Percentiles rank a stretch among this genome's conserved stretches.
These are phyloP conservation scores for Deinandra increscens DNA, from an alignment of 129 eudicot species.

Conservation along the genomic window DNA sequence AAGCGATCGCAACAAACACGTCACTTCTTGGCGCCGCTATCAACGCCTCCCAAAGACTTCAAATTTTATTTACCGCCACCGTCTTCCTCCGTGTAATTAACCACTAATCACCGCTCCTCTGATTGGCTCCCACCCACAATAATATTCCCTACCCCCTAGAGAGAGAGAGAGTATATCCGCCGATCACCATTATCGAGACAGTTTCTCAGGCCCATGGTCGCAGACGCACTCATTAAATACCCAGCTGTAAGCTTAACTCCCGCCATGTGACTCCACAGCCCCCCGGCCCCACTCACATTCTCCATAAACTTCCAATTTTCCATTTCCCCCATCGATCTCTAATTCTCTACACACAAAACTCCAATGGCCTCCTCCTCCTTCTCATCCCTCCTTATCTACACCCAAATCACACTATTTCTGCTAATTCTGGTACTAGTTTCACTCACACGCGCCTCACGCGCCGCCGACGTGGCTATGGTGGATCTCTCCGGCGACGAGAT, in stretches of 20 bases:
- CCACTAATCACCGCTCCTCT: background rate
- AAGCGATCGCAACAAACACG: background rate
- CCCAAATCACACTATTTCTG: conserved; percentile 11
- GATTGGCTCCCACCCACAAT: background rate
- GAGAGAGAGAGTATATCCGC: background rate
- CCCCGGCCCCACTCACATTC: conserved; percentile 6
- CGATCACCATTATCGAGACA: conserved; percentile 30
- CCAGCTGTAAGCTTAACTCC: conserved; percentile 31
- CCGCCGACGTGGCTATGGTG: conserved; percentile 3
- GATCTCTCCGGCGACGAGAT: conserved; percentile 19
- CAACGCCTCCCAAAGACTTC: background rate
- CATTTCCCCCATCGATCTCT: background rate
- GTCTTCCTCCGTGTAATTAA: conserved; percentile 22
- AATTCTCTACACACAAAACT: background rate
- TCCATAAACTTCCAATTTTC: conserved; percentile 7
- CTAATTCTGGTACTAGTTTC: conserved; percentile 20
- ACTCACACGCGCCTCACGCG: conserved; percentile 20
- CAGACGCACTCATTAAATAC: conserved; percentile 30
- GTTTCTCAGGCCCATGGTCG: background rate
- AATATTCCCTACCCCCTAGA: background rate
- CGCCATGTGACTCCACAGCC: conserved; percentile 38
- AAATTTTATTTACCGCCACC: conserved; percentile 9
- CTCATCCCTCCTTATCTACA: background rate
- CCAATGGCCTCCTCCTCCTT: conserved; percentile 30
- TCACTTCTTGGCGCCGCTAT: background rate